These are phyloP conservation scores for Hanseniaspora mollemarum DNA, from an alignment of 805 yeast genomes.

Conservation along the genomic window DNA sequence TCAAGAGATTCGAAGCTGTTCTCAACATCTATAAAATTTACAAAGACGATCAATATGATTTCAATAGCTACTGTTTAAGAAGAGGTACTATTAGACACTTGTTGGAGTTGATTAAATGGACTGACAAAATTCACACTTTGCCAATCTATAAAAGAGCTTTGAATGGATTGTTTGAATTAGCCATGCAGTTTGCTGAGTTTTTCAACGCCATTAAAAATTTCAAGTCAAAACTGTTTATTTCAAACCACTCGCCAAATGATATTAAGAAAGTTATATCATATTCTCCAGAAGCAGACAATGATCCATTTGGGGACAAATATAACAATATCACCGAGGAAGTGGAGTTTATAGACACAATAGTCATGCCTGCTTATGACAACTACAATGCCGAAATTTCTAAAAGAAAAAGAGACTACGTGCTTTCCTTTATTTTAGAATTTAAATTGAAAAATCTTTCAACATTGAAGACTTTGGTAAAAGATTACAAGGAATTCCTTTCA, in stretches of 20 bases:
- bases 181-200: constrained; percentile 33
- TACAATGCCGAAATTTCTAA: constrained; percentile 37
- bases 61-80: constrained; percentile 85
- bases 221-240: constrained; percentile 23
- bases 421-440: constrained; percentile 21
- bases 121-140: constrained; percentile 54
- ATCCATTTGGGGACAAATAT: constrained; percentile 45
- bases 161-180: constrained; percentile 49
- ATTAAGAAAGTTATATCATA: constrained; percentile 34
- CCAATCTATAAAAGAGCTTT: constrained; percentile 65
- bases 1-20: constrained; percentile 65
- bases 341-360: constrained; percentile 37
- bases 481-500: neutral
- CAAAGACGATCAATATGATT: constrained; percentile 79
- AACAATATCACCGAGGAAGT: constrained; percentile 25
- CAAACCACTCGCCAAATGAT: constrained; percentile 46
- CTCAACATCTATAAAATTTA: constrained; percentile 58
- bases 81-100: constrained; percentile 84
- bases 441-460: neutral
- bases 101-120: constrained; percentile 69
- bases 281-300: constrained; percentile 36
- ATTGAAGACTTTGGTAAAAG: neutral
- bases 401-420: constrained; percentile 24
- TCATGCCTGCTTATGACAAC: constrained; percentile 33
- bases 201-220: constrained; percentile 16